Percentiles rank a stretch among this genome's conserved stretches.
Conservation (phyloP, 495 filamentous ascomycete species). For the Penicillium odoratum region DNA sequence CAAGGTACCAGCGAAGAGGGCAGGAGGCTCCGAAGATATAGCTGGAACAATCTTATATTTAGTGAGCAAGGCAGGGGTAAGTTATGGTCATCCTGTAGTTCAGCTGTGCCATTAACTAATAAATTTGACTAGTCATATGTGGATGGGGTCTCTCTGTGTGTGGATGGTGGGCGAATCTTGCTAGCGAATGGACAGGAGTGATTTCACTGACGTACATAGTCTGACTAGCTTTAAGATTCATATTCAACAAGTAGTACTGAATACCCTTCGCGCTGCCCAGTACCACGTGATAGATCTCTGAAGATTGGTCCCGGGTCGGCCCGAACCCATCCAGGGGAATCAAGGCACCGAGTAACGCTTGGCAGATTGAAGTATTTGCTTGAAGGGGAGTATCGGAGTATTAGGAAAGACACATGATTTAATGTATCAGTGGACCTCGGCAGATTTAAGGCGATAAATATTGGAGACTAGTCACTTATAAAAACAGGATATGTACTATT, state of each 20-base stretch:
- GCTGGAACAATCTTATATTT: conserved; percentile 43
- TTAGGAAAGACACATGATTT: neutral
- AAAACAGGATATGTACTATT: neutral
- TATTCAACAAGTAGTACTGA: neutral
- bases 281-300: neutral
- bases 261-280: neutral
- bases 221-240: neutral
- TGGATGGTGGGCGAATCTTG: conserved; percentile 38
- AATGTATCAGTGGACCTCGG: neutral
- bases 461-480: too few relatives aligned
- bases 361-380: too few relatives aligned
- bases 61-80: conserved; percentile 41
- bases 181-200: conserved; percentile 42
- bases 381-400: neutral
- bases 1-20: conserved; percentile 44
- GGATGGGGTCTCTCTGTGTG: conserved; percentile 38
- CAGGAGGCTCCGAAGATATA: conserved; percentile 39
- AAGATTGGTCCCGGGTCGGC: neutral
- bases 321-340: neutral
- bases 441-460: neutral
- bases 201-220: neutral
- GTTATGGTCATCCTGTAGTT: neutral
- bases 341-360: neutral
- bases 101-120: conserved; percentile 1
- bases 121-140: conserved; percentile 30